Conservation (phyloP, 78 protist genomes). For the Parvularia atlantis region DNA sequence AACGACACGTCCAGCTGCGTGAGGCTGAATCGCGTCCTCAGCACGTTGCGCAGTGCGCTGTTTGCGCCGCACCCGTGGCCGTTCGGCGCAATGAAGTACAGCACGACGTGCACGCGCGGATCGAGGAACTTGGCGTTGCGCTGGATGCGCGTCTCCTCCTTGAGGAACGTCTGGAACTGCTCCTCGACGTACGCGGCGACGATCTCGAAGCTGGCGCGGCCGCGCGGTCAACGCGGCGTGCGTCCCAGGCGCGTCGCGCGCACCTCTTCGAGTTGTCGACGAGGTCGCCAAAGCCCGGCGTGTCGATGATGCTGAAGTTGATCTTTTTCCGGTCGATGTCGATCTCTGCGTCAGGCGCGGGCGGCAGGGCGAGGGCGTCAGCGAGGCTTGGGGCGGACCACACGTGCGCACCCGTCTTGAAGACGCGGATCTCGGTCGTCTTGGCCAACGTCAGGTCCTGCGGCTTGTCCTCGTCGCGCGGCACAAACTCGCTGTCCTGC, state of each 20-base stretch:
- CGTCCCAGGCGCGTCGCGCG: background rate
- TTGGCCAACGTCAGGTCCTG: too few species aligned
- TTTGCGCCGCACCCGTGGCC: background rate
- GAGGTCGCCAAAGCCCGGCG: conserved; percentile 8
- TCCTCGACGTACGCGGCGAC: background rate
- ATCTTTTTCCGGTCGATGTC: too few species aligned
- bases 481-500: too few species aligned
- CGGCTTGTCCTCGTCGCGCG: too few species aligned
- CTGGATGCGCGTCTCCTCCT: background rate
- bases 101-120: background rate
- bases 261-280: background rate
- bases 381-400: too few species aligned
- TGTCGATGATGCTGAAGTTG: conserved; percentile 7
- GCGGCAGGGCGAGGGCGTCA: too few species aligned
- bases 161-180: background rate
- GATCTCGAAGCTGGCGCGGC: background rate
- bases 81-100: background rate
- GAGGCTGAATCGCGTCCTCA: too few species aligned
- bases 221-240: background rate
- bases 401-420: too few species aligned
- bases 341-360: too few species aligned
- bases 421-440: too few species aligned
- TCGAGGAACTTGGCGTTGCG: background rate
- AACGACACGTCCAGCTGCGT: too few species aligned
- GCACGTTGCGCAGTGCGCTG: too few species aligned